phyloP scores from a whole-genome alignment of 2,329 filamentous ascomycete species.

The Pseudocercospora fijiensis region DNA sequence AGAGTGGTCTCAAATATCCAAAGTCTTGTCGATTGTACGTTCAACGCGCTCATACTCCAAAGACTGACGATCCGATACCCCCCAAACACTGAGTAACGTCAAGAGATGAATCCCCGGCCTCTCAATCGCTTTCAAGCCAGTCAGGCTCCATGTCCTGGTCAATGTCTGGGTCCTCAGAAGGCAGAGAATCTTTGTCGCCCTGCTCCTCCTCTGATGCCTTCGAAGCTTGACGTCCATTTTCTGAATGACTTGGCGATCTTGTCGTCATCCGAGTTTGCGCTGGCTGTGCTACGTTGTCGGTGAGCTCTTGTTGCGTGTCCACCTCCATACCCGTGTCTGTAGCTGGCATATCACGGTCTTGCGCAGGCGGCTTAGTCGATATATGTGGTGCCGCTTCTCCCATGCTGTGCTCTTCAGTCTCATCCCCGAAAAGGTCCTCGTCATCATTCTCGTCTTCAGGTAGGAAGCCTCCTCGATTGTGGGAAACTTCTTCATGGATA shows the following conservation, averaged over 20 bases:
- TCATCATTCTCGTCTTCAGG: constrained; percentile 14
- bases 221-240: not conserved
- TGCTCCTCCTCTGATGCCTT: constrained; percentile 28
- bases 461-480: constrained; percentile 25
- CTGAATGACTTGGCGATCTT: not conserved
- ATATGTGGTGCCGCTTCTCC: constrained; percentile 15
- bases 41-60: too few species aligned
- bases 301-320: not conserved
- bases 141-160: constrained; percentile 64
- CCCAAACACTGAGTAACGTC: not conserved
- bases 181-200: constrained; percentile 52
- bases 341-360: not conserved
- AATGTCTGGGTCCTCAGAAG: constrained; percentile 62
- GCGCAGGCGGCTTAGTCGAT: not conserved
- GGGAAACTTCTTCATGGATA: constrained; percentile 30
- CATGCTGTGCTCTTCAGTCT: constrained; percentile 17
- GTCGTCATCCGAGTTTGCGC: not conserved
- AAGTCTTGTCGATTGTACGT: not conserved
- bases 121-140: constrained; percentile 52
- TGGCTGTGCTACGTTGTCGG: not conserved
- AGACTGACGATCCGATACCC: not conserved
- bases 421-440: constrained; percentile 7
- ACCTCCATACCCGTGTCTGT: not conserved
- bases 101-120: not conserved
- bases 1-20: not conserved